Evolutionary conservation across 805 yeast genomes (phyloP).

Genomic region (Metschnikowia amazonensis): DNA sequence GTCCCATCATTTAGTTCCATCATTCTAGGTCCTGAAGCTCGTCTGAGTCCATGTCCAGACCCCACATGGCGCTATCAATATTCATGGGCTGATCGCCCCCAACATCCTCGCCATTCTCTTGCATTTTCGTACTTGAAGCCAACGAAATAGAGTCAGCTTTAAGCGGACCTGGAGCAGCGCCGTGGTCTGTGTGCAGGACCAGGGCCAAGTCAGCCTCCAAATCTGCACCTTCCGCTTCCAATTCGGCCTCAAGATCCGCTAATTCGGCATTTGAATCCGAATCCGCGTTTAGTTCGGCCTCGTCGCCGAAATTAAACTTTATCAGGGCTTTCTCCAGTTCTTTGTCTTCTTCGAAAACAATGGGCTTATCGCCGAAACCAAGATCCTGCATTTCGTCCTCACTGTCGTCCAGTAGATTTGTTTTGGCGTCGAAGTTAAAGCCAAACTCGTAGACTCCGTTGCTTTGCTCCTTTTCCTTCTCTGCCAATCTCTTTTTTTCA

Average conservation of each 20-base stretch:
- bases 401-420: constrained; percentile 18
- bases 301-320: constrained; percentile 13
- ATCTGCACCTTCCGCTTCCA: not conserved
- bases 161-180: not conserved
- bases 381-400: constrained; percentile 12
- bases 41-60: constrained; percentile 3
- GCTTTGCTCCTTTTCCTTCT: constrained; percentile 31
- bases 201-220: not conserved
- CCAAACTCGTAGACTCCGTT: constrained; percentile 29
- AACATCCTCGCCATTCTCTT: not conserved
- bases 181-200: not conserved
- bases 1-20: no score
- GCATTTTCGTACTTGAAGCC: not conserved
- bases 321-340: not conserved
- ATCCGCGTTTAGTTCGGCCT: not conserved
- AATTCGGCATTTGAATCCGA: not conserved
- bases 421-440: constrained; percentile 29
- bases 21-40: not conserved
- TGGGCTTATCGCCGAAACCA: not conserved
- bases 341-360: constrained; percentile 8
- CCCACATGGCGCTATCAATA: constrained; percentile 1
- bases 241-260: constrained; percentile 6
- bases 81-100: not conserved
- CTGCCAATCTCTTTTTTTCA: constrained; percentile 20
- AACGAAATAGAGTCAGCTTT: not conserved